Base-by-base conservation (phyloP, 257 asterid species). In the Pogostemon cablin region DNA sequence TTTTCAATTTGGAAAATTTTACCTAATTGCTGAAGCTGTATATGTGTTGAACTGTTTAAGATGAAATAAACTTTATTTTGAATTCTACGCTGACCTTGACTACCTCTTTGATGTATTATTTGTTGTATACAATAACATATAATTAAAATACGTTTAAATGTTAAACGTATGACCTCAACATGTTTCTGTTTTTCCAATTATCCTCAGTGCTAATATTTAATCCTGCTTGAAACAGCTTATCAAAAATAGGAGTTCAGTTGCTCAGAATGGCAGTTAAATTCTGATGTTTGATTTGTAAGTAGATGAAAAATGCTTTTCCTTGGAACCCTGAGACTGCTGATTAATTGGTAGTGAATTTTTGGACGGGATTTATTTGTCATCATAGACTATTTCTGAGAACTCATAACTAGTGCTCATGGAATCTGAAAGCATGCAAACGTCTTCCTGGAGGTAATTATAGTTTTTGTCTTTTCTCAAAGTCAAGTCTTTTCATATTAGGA, bases 211-310 rank as follows among this genome's bases (percentile, higher is more conserved):
- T 69, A 58, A 37, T 55, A 6, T 52, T 69, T 49, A 60, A 8
- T 76, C 57, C 47, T 74, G 62, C 82, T 77, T 76, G 85, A 55
- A 80, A 73, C 95, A 89, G 97, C 77, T 87, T 69, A 84, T 86
- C 81, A 91, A 77, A 83, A 81, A 62, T 63, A 78, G 90, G 81
- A 77, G 59, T 75, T 85, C 90, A n/a, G 86, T 79, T 9, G 74
- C 78, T 81, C 85, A 67, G 72, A 82, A 75, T 74, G 86, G 79
- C 72, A 86, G 70, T 81, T 79, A 81, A 79, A 67, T 77, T 71
- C 70, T 64, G 65, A 67, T 71, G 43, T 68, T 70, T 46, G 73
- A 77, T 61, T 11, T 70, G 62, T 49, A 71, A 69, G 56, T 75
- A 50, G 75, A 69, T 40, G 82, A 73, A 52, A 62, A 75, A 79